Percentiles rank a stretch among this genome's conserved stretches.
Evolutionary conservation across 2,329 filamentous ascomycete genomes (phyloP).

Genomic region (Exophiala lecanii-corni): DNA sequence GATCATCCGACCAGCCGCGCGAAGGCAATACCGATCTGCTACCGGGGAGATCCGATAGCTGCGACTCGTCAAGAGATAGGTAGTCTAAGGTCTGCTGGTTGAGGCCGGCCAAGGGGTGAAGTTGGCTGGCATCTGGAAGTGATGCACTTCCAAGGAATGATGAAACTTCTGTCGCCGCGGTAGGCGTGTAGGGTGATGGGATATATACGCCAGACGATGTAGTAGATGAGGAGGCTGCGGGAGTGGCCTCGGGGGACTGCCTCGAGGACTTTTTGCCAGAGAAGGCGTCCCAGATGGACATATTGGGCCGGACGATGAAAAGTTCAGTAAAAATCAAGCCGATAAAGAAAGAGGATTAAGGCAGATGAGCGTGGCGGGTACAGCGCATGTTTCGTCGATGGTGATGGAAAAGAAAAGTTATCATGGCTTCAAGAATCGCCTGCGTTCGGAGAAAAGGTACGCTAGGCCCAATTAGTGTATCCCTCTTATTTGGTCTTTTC

Average conservation of each 20-base stretch:
- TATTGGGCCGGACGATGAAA: too few relatives aligned
- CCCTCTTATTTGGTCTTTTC: too few relatives aligned
- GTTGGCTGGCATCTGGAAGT: slow-evolving; percentile 77
- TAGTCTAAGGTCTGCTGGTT: slow-evolving; percentile 94
- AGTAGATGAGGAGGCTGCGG: slow-evolving; percentile 42
- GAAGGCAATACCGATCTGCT: slow-evolving; percentile 84
- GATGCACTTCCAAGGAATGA: slow-evolving; percentile 74
- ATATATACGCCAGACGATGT: slow-evolving; percentile 36
- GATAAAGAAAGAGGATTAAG: too few relatives aligned
- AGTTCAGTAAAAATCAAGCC: too few relatives aligned
- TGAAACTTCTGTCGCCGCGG: slow-evolving; percentile 72
- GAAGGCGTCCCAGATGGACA: slow-evolving; percentile 59
- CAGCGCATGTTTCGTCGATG: neutral
- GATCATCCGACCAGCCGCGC: slow-evolving; percentile 93
- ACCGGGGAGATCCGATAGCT: slow-evolving; percentile 79
- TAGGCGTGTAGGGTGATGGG: slow-evolving; percentile 58
- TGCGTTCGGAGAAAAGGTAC: too few relatives aligned
- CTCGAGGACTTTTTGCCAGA: slow-evolving; percentile 52
- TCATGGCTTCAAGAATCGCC: too few relatives aligned
- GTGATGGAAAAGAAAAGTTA: neutral
- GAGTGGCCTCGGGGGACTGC: slow-evolving; percentile 34
- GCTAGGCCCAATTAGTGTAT: too few relatives aligned
- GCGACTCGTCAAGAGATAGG: slow-evolving; percentile 85
- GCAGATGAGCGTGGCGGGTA: neutral
- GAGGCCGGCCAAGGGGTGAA: slow-evolving; percentile 90